Evolutionary conservation across 2,329 filamentous ascomycete species (phyloP), one percentile per base, ranked within the genome.

Genomic region (Scedosporium minutisporum): DNA sequence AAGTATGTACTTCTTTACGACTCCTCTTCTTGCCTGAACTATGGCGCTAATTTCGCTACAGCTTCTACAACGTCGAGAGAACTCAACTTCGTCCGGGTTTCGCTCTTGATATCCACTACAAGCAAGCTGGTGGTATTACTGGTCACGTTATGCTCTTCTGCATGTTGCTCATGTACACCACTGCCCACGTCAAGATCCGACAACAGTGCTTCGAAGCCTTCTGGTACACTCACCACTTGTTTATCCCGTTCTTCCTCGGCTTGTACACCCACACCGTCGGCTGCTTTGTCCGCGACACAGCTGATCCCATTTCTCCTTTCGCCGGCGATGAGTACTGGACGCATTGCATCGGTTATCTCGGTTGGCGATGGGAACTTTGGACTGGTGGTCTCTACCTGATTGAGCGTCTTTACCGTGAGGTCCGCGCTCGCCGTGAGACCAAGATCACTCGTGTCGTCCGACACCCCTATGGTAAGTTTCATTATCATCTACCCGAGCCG

Each of bases 141-240:
- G 95, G 95, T 6, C 95, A 99, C 75, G 84, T 97, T 65, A 99
- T 99, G 95, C 84, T 97, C 27, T 81, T 99, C n/a, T 97, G 93
- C 82, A 99, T 99, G 95, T 79, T 99, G 66, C 78, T 99, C 66
- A 99, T 99, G 82, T 99, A 96, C 77, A 99, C 95, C 1, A 97
- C 93, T 0, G 89, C 95, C 2, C 95, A 99, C 72, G 84, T 89
- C 69, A 89, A 91, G 67, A 97, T 99, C 67, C 89, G 95, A 62
- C 93, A 97, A 73, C 95, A 99, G 73, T 96, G 91, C 0, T 99
- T 93, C 72, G 95, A 99, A 77, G 96, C 93, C 0, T 99, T 99
- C 74, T 99, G 95, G 95, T 99, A 99, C 77, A 96, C 92, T 0
- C 95, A 99, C 76, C 95, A 99, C 71, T 84, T 99, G n/a, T 97